Base-by-base conservation (phyloP, 306 rosid species). In the Senna siamea region DNA sequence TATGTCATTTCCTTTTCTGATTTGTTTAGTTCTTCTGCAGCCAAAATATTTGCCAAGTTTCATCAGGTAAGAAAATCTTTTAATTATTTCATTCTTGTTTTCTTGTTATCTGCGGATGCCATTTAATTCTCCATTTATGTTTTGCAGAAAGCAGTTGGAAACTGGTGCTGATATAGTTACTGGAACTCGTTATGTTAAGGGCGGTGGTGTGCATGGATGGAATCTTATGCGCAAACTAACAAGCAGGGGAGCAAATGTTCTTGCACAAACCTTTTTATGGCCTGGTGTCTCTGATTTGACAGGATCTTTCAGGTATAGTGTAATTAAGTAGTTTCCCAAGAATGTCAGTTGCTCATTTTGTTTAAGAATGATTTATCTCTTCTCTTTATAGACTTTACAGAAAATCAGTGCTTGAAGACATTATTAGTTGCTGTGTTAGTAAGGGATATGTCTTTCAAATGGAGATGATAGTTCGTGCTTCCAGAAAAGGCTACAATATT, bases 131-230 rank as follows among this genome's bases (percentile, higher is more conserved):
- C 20, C 34, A 53, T n/a, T 62, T 55, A 11, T 51, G 9, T 51
- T 67, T 78, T 34, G 58, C 74, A 87, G 97, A 82, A 92, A 85
- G 80, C 97, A 91, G 78, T 69, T 76, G 74, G 89, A 87, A 77
- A 89, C 97, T 61, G 86, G 89, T 77, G 99, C 99, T 41, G 90
- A 86, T 80, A 89, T 94, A 85, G 96, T 91, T 57, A 89, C 96
- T 0, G 99, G 99, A 67, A 94, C 99, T 63, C 94, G 97, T 48
- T 94, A 94, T 84, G 99, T 92, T 67, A 83, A 77, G 86, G 96
- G 90, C 12, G 99, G 99, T 1, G 96, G 97, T 70, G 96, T 94
- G 51, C 96, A 94, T 88, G 99, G 99, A 75, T 94, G 99, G 99
- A 94, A 87, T 87, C 97, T 94, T 64, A 91, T 94, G 96, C 96